Conservation (phyloP, 2,329 filamentous ascomycete genomes). For the Hypomyces perniciosus region DNA sequence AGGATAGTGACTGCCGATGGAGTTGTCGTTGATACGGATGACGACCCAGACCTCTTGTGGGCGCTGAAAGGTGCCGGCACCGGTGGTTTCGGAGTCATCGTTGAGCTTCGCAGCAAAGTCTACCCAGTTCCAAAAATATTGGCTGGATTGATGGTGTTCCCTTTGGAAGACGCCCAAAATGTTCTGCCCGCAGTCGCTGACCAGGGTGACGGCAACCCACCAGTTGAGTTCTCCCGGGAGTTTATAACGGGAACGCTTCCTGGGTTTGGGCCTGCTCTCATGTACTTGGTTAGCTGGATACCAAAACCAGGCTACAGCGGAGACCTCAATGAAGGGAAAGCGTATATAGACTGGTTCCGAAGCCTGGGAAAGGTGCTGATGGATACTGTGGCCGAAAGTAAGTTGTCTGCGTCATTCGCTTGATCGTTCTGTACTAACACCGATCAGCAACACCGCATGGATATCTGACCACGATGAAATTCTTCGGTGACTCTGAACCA, state of each 20-base stretch:
- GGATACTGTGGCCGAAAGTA: too few relatives aligned
- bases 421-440: too few relatives aligned
- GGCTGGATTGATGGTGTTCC: neutral
- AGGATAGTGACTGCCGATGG: constrained; percentile 23
- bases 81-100: constrained; percentile 21
- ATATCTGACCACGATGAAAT: too few relatives aligned
- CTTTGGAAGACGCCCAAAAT: neutral
- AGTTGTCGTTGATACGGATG: constrained; percentile 20
- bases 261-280: too few relatives aligned
- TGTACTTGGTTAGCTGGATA: too few relatives aligned
- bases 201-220: neutral
- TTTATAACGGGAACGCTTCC: neutral
- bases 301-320: too few relatives aligned
- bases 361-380: too few relatives aligned
- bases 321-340: too few relatives aligned
- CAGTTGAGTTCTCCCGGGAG: constrained; percentile 1
- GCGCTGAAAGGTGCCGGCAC: constrained; percentile 24
- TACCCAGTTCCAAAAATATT: constrained; percentile 13
- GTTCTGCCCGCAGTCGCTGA: neutral
- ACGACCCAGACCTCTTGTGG: constrained; percentile 20
- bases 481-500: too few relatives aligned
- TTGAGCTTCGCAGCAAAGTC: constrained; percentile 22
- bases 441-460: too few relatives aligned
- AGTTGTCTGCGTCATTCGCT: too few relatives aligned
- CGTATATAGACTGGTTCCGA: too few relatives aligned